Evolutionary conservation across 805 yeast genomes (phyloP), one percentile per base, ranked within the genome.

Genomic region (Suhomyces sp.): DNA sequence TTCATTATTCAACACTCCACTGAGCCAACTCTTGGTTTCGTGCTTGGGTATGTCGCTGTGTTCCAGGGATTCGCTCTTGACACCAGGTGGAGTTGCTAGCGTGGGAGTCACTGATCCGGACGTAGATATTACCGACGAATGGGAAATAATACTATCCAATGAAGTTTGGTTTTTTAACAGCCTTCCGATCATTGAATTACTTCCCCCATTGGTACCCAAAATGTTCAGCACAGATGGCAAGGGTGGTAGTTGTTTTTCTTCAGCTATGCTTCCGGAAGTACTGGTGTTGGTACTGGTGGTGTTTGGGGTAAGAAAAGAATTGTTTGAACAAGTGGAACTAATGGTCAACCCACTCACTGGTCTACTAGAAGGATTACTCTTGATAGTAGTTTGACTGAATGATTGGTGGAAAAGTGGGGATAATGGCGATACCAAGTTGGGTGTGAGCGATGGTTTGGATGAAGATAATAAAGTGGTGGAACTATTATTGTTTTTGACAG

Each of bases 361-460:
- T 19, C 33, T 17, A 4, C 19, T 3, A 4, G 23, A 16, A 6
- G 21, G 9, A 4, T 14, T 15, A 14, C 14, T 17, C n/a, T 19
- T 33, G 26, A 25, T 28, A 19, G 45, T 25, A 2, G 45, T 38
- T 33, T 57, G 60, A 46, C 48, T 52, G 39, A 63, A 62, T 18
- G 60, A 47, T 40, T 62, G 68, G 42, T 62, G 69, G 46, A 62
- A 67, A 22, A 68, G 53, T 13, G 72, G 72, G 17, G 63, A 55
- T 22, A 68, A 51, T 10, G 72, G 71, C 34, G 62, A 53, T 19
- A 58, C 62, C 44, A 60, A 44, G 35, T 54, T 53, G 18, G 67
- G 63, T 4, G 60, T 50, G 10, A 56, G 46, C 18, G 54, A 44
- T 11, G 44, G 34, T 22, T 19, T 22, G 23, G 38, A 31, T 8